Evolutionary conservation across 2,329 filamentous ascomycete species (phyloP), one percentile per base, ranked within the genome.

Genomic region (Xylariaceae sp.): DNA sequence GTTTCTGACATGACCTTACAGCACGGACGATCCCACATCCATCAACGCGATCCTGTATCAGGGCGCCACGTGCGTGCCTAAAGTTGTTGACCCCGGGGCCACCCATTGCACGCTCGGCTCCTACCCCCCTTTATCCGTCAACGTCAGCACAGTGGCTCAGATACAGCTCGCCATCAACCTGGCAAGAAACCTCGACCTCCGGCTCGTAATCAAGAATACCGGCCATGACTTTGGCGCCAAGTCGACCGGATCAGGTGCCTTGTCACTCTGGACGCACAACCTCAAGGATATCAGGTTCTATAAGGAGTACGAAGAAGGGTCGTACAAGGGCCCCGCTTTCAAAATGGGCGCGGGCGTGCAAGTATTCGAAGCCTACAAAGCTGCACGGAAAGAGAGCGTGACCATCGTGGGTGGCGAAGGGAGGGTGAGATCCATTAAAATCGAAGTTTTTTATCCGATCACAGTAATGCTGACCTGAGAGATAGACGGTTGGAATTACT

Each of bases 401-500:
- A 52, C 50, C 4, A 47, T 56, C 16, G 41, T 55, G 9, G 53
- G 53, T 6, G 51, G 49, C 3, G 49, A 52, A 34, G 53, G 51
- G 7, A 53, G 41, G 34, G 53, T 55, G 46, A 46, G 43, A 2
- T 24, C 23, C 19, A n/a, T n/a, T n/a, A n/a, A n/a, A n/a, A n/a
- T n/a, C n/a, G n/a, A n/a, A n/a, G n/a, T n/a, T n/a, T n/a, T n/a
- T n/a, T n/a, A n/a, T n/a, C n/a, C n/a, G n/a, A n/a, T n/a, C n/a
- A n/a, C n/a, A n/a, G n/a, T n/a, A n/a, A n/a, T 43, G 15, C 37
- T 24, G 3, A 27, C 30, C 5, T 5, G 7, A 12, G 9, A 11
- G 15, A 24, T 24, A 59, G 46, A 71, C 67, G 2, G 72, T 80
- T 9, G 75, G 74, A 16, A 61, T 74, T 30, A 60, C 63, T 5